Evolutionary conservation across 768 basidiomycete species (phyloP).

Genomic region (Pleurotus platypus): DNA sequence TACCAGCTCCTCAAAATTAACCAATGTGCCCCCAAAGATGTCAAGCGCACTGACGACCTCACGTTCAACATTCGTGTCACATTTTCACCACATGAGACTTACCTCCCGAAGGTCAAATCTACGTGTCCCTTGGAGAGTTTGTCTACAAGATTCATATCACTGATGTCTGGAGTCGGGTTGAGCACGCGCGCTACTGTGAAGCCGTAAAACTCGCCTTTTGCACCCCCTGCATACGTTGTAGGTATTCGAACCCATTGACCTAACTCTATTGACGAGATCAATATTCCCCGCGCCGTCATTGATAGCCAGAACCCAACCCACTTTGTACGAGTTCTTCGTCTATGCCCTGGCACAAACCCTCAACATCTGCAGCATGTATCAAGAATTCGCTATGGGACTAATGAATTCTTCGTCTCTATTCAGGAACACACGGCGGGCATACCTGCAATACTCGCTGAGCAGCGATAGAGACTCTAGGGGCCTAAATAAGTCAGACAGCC

Average conservation of each 20-base stretch:
- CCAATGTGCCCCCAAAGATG: conserved; percentile 66
- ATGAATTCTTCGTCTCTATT: background rate
- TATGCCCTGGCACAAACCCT: conserved; percentile 94
- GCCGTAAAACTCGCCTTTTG: conserved; percentile 57
- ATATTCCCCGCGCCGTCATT: too few relatives aligned
- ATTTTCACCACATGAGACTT: background rate
- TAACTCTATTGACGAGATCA: conserved; percentile 48
- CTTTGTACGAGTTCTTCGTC: conserved; percentile 85
- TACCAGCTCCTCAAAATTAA: conserved; percentile 57
- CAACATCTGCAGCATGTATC: conserved; percentile 97
- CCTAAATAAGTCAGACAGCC: too few relatives aligned
- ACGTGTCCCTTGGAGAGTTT: conserved; percentile 78
- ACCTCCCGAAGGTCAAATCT: conserved; percentile 86
- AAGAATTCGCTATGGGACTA: conserved; percentile 76
- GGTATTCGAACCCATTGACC: conserved; percentile 91
- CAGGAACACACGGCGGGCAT: background rate
- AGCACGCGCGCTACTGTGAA: background rate
- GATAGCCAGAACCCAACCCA: conserved; percentile 29
- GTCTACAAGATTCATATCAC: conserved; percentile 80
- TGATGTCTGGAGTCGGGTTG: conserved; percentile 48
- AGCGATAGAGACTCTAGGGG: conserved; percentile 69
- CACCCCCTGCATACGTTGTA: conserved; percentile 96
- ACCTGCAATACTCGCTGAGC: conserved; percentile 83
- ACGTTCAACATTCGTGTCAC: background rate
- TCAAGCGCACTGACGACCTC: conserved; percentile 51